A percentile compares a stretch with the other conserved stretches of the same genome.
Evolutionary conservation across 1,284 basidiomycete genomes (phyloP).

Genomic region (Tetrapyrgos nigripes): DNA sequence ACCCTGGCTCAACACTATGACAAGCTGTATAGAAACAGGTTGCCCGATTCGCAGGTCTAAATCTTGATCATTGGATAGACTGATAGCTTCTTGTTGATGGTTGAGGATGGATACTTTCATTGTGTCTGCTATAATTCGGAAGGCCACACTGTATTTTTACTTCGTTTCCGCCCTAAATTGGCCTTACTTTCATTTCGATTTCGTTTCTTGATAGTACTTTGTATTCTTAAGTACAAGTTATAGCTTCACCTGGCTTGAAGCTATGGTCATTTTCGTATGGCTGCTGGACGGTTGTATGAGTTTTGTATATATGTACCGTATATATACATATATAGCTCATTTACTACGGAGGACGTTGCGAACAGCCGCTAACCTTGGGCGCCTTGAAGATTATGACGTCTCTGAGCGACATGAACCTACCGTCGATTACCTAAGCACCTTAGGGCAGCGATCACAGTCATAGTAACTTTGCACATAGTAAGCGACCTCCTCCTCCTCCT

Average conservation of each 20-base stretch:
- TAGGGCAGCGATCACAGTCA: too few species aligned
- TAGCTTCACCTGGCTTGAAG: background rate
- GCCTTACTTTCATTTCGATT: background rate
- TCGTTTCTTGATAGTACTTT: background rate
- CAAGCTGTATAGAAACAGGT: slow-evolving; percentile 11
- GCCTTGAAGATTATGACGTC: too few species aligned
- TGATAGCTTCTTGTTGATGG: background rate
- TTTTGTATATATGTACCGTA: background rate
- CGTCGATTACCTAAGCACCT: too few species aligned
- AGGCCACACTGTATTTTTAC: background rate
- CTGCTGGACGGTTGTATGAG: background rate
- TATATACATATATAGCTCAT: background rate
- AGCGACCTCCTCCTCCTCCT: too few species aligned
- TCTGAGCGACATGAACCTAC: too few species aligned
- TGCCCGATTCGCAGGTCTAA: background rate
- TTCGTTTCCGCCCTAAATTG: background rate
- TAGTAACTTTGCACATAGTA: too few species aligned
- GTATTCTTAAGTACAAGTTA: background rate
- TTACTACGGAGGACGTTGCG: background rate
- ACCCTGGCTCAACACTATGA: slow-evolving; percentile 16
- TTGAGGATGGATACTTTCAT: background rate
- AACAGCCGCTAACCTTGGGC: too few species aligned
- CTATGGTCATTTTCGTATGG: background rate
- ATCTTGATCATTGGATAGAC: background rate
- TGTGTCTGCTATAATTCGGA: background rate